These are phyloP conservation scores for Trichoderma atroviride DNA, from an alignment of 2,329 filamentous ascomycete species.

Conservation along the genomic window DNA sequence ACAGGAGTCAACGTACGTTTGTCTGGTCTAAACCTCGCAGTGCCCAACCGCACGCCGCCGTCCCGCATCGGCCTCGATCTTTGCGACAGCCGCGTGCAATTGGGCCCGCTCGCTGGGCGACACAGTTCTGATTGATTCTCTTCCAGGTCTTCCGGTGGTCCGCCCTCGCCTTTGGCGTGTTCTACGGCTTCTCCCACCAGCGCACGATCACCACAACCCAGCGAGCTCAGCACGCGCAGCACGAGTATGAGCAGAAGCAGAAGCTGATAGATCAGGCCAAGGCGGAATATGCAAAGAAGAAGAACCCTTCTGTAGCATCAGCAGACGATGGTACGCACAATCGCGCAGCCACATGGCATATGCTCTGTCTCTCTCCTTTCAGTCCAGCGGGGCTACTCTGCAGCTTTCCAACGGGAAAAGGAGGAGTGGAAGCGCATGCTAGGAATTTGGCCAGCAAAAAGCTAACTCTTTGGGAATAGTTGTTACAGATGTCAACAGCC, in stretches of 20 bases:
- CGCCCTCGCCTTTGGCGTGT: slow-evolving; percentile 84
- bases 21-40: slow-evolving; percentile 35
- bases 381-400: slow-evolving; percentile 7
- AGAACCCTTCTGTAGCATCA: slow-evolving; percentile 55
- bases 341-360: neutral
- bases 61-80: slow-evolving; percentile 20
- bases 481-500: slow-evolving; percentile 70
- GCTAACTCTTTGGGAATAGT: slow-evolving; percentile 33
- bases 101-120: slow-evolving; percentile 16
- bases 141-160: slow-evolving; percentile 93
- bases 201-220: slow-evolving; percentile 73
- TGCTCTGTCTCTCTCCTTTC: neutral
- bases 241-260: slow-evolving; percentile 89
- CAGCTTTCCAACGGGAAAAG: neutral
- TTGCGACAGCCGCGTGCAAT: slow-evolving; percentile 23
- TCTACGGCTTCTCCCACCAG: slow-evolving; percentile 97
- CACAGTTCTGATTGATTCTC: slow-evolving; percentile 36
- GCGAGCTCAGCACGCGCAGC: slow-evolving; percentile 70
- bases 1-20: slow-evolving; percentile 69
- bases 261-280: slow-evolving; percentile 91
- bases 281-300: slow-evolving; percentile 79
- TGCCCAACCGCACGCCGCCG: slow-evolving; percentile 30
- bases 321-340: slow-evolving; percentile 39
- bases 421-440: neutral
- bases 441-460: neutral